Evolutionary conservation across 495 filamentous ascomycete species (phyloP).

Genomic region (Podospora anserina): DNA sequence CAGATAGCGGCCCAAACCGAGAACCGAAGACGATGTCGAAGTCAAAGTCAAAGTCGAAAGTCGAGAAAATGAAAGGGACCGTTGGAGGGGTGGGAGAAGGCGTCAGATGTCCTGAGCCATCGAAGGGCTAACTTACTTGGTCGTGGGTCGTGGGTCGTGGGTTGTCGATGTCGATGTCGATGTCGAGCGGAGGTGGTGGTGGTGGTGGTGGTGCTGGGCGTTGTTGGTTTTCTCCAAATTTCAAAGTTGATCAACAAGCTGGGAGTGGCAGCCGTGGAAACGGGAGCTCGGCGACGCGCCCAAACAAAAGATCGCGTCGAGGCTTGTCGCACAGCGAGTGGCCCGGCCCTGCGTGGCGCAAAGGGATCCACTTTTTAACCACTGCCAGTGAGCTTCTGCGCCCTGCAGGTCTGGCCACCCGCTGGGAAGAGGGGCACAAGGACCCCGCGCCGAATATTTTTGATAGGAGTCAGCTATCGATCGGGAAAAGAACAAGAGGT

Average conservation of each 20-base stretch:
- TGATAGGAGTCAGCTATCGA: background rate
- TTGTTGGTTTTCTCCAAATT: constrained; percentile 23
- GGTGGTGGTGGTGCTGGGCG: constrained; percentile 4
- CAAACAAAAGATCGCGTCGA: constrained; percentile 27
- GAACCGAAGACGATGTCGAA: background rate
- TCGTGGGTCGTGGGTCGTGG: background rate
- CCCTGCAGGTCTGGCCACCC: background rate
- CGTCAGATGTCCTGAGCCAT: constrained; percentile 14
- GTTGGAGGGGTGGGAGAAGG: constrained; percentile 11
- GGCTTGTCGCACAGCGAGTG: constrained; percentile 9
- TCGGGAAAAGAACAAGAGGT: background rate
- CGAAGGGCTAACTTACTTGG: constrained; percentile 18
- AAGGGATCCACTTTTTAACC: background rate
- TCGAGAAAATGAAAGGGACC: constrained; percentile 1
- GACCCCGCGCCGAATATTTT: background rate
- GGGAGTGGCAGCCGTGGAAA: constrained; percentile 18
- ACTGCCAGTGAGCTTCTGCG: background rate
- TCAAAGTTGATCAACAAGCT: constrained; percentile 27
- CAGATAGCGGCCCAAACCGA: constrained; percentile 13
- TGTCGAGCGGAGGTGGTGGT: constrained; percentile 1
- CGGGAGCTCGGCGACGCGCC: constrained; percentile 23
- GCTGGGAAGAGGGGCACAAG: background rate
- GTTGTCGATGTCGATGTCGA: background rate
- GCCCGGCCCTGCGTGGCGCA: constrained; percentile 7
- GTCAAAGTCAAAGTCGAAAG: background rate